Base-by-base conservation (phyloP, 805 yeast genomes). In the Sugiyamaella marilandica region DNA sequence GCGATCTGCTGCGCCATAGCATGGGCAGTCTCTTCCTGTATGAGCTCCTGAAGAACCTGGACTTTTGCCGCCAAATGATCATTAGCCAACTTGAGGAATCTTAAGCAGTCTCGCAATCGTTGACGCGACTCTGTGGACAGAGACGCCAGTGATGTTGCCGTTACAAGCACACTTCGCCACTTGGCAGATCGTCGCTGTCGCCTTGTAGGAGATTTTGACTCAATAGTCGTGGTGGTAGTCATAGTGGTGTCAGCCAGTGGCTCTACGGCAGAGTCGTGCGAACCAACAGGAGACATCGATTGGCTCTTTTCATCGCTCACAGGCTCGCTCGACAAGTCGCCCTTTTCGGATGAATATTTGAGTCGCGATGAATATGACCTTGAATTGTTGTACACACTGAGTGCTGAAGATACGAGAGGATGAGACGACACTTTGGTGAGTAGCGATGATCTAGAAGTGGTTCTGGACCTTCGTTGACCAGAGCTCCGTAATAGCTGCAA, bases 81-180 rank as follows among this genome's bases (percentile, higher is more conserved):
- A 62, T 88, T 90, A 2, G 97, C 97, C 47, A 88, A 73, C 63
- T 85, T 84, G 52, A 90, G 72, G 49, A 91, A 74, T 59, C 89
- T 91, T 45, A 91, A 74, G 61, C 95, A 82, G 63, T 92, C 85
- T 35, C 86, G 83, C 45, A 90, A 65, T 58, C 91, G 77, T 58
- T 84, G 83, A 55, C 87, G 80, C 24, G 91, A 84, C 62, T 88
- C 96, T 52, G 81, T 76, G 0, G 85, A 77, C 65, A 82, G 70
- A 41, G 61, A 58, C 9, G 70, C 69, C 51, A 68, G 56, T 7
- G 70, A 65, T 2, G 71, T 66, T 13, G 72, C 71, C 14, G 69
- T 60, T 33, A 65, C 55, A 9, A 68, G 56, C 54, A 67, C 62
- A 41, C 55, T 61, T 36, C 60, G 57, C 70, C 70, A 67, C 19